Conservation (phyloP, 768 basidiomycete species). For the Postia placenta region DNA sequence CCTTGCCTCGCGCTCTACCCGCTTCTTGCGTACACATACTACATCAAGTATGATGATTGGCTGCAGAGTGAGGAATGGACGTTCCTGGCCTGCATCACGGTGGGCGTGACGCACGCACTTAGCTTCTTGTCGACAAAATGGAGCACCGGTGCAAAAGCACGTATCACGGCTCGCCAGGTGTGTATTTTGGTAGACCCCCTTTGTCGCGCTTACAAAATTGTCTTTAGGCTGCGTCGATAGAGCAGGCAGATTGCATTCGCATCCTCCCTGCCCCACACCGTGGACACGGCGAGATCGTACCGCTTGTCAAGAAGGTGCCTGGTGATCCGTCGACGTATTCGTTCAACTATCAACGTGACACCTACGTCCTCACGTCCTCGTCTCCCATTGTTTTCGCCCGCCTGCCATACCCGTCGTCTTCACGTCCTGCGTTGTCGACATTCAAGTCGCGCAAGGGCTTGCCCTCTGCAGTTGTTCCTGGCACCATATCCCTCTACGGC, state of each 20-base stretch:
- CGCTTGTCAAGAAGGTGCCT: conserved; percentile 55
- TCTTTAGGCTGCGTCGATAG: conserved; percentile 55
- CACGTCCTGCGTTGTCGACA: conserved; percentile 56
- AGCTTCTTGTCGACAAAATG: conserved; percentile 90
- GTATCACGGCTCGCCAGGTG: conserved; percentile 77
- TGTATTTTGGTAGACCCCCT: background rate
- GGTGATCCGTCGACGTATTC: conserved; percentile 61
- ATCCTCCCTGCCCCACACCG: conserved; percentile 76
- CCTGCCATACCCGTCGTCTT: conserved; percentile 84
- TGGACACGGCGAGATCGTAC: conserved; percentile 87
- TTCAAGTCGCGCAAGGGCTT: conserved; percentile 63
- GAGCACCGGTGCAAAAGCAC: conserved; percentile 74
- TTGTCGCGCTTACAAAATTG: conserved; percentile 5
- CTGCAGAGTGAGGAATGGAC: conserved; percentile 96
- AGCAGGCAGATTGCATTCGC: conserved; percentile 75
- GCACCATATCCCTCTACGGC: conserved; percentile 68
- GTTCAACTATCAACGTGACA: conserved; percentile 94
- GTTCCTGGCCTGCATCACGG: conserved; percentile 81
- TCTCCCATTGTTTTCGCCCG: conserved; percentile 62
- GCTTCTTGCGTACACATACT: conserved; percentile 85
- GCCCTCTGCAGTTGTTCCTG: conserved; percentile 36
- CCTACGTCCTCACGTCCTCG: conserved; percentile 65
- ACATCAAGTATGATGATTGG: conserved; percentile 86
- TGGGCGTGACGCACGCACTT: conserved; percentile 85
- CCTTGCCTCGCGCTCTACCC: conserved; percentile 83